phyloP scores from a whole-genome alignment of 2,329 filamentous ascomycete species.

The Phialemoniopsis sp. region DNA sequence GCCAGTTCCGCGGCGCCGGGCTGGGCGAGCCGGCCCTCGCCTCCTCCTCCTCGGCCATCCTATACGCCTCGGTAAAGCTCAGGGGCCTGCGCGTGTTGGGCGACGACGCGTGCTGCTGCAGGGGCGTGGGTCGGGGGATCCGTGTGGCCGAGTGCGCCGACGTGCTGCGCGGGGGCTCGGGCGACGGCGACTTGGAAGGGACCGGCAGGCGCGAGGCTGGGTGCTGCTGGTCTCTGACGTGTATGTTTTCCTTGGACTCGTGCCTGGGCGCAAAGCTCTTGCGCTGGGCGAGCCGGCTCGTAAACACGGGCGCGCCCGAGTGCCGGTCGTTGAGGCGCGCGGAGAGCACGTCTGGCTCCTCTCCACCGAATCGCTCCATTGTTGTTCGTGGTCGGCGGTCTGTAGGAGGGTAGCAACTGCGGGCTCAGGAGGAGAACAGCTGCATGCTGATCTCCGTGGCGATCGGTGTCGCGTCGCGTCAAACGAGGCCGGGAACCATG shows the following conservation, averaged over 20 bases:
- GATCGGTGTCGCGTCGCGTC: too few relatives aligned
- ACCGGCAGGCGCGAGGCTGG: constrained; percentile 11
- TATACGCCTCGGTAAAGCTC: constrained; percentile 37
- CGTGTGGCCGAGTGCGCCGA: constrained; percentile 11
- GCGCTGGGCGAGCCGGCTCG: constrained; percentile 31
- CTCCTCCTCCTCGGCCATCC: constrained; percentile 26
- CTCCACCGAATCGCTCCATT: constrained; percentile 18
- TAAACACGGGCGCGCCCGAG: constrained; percentile 22
- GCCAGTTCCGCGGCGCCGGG: constrained; percentile 43
- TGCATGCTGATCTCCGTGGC: not conserved
- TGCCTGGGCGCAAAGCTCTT: constrained; percentile 23
- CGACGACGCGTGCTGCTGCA: constrained; percentile 8
- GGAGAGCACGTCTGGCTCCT: constrained; percentile 9
- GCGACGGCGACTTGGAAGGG: constrained; percentile 14
- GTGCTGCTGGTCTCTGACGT: not conserved
- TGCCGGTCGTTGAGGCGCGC: constrained; percentile 15
- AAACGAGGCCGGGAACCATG: too few relatives aligned
- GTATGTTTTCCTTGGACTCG: constrained; percentile 12
- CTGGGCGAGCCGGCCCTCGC: constrained; percentile 42
- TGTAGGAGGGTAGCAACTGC: not conserved
- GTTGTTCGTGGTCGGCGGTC: constrained; percentile 2
- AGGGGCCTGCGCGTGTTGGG: constrained; percentile 24
- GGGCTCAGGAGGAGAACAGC: not conserved
- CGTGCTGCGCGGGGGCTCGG: constrained; percentile 9
- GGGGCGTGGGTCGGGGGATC: constrained; percentile 22